Conservation (phyloP, 768 basidiomycete genomes). For the Panus rudis region DNA sequence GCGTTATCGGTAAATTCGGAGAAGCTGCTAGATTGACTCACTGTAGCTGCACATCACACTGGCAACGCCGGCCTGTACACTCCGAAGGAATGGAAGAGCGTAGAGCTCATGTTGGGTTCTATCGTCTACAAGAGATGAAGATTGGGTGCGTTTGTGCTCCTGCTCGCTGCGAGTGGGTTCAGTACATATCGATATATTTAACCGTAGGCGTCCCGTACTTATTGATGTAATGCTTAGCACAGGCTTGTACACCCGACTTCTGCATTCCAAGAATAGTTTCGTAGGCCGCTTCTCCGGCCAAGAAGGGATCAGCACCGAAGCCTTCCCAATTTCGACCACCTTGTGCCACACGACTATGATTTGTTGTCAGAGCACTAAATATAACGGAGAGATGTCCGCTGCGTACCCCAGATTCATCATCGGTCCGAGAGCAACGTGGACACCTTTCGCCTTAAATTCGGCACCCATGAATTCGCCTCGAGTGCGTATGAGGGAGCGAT, state of each 20-base stretch:
- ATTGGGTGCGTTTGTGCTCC: slow-evolving; percentile 49
- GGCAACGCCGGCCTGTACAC: slow-evolving; percentile 68
- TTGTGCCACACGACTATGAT: slow-evolving; percentile 47
- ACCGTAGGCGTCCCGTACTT: slow-evolving; percentile 39
- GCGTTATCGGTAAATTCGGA: not conserved
- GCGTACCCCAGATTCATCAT: slow-evolving; percentile 77
- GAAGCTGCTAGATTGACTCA: slow-evolving; percentile 22
- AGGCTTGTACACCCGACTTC: slow-evolving; percentile 71
- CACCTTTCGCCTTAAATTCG: slow-evolving; percentile 81
- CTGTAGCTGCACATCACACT: slow-evolving; percentile 76
- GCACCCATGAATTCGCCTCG: slow-evolving; percentile 75
- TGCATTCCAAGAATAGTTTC: slow-evolving; percentile 86
- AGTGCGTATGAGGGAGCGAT: slow-evolving; percentile 67
- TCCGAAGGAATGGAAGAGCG: slow-evolving; percentile 59
- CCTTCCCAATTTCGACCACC: slow-evolving; percentile 94
- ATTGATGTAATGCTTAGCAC: slow-evolving; percentile 77
- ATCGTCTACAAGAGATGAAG: slow-evolving; percentile 70
- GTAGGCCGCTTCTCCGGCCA: slow-evolving; percentile 70
- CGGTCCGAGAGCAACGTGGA: slow-evolving; percentile 68
- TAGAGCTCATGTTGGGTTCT: slow-evolving; percentile 74
- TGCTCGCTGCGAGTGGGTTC: slow-evolving; percentile 45
- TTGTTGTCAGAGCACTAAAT: not conserved
- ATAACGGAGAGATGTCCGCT: not conserved
- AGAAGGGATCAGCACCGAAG: slow-evolving; percentile 87
- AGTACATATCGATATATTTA: not conserved